Evolutionary conservation across 1,284 basidiomycete species (phyloP).

Genomic region (Ustilago cynodontis): DNA sequence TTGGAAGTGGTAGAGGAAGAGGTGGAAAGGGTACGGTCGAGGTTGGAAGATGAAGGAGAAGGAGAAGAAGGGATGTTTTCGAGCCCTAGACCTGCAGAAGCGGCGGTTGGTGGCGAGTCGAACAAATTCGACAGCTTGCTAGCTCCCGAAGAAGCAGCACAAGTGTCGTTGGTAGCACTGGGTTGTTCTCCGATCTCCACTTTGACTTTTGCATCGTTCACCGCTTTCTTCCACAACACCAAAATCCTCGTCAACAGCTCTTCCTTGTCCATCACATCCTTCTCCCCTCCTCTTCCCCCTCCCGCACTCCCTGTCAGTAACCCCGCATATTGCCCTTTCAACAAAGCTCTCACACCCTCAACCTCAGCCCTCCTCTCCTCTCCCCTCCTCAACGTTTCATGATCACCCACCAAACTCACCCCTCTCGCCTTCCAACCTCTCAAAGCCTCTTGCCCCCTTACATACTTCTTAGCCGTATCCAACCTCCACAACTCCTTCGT

Average conservation of each 20-base stretch:
- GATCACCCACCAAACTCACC: conserved; percentile 87
- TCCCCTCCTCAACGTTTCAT: conserved; percentile 77
- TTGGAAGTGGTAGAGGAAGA: background rate
- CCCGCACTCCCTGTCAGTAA: conserved; percentile 37
- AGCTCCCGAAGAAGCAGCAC: background rate
- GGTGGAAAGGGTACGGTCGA: conserved; percentile 4
- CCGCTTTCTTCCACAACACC: conserved; percentile 50
- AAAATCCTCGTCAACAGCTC: conserved; percentile 43
- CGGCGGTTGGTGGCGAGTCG: background rate
- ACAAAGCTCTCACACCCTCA: conserved; percentile 83
- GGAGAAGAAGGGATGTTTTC: background rate
- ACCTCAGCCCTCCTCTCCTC: conserved; percentile 86
- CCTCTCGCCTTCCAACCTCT: conserved; percentile 87
- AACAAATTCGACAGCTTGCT: background rate
- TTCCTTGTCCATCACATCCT: too few species aligned
- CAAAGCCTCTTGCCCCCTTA: conserved; percentile 87
- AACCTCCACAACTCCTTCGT: conserved; percentile 91
- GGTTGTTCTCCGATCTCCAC: conserved; percentile 49
- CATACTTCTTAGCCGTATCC: conserved; percentile 92
- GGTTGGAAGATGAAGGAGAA: background rate
- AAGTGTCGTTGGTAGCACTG: background rate
- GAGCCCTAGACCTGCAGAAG: conserved; percentile 14
- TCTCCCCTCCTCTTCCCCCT: background rate
- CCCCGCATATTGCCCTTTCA: conserved; percentile 68
- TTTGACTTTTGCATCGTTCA: conserved; percentile 38